Base-by-base conservation (phyloP, 352 stramenopile species). In the Phytopythium ostracodes region DNA sequence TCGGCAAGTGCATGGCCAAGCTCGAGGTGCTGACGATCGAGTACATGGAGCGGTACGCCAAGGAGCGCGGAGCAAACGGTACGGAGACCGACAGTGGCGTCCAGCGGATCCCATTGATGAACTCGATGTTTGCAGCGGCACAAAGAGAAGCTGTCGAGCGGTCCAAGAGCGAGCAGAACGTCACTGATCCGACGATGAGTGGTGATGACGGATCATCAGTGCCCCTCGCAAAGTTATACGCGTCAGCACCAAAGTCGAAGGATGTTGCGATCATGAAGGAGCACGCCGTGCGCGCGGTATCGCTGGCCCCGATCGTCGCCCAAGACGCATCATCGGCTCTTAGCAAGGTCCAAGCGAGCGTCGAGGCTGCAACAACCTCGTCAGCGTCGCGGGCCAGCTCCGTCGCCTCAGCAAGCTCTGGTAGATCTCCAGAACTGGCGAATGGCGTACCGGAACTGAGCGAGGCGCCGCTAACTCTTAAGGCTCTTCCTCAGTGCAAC, bases 1-100 rank as follows among this genome's bases (percentile, higher is more conserved):
- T 92, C 4, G 76, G 79, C 0, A 88, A 88, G 27, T 92, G 84
- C 61, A 88, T 92, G 76, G 79, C 79, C 8, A 92, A 92, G 38
- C 57, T 91, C 17, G 81, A 92, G 46, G 67, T 86, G 0, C 73
- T 89, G 0, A 68, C 71, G 43, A 56, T 70, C 2, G 61, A 69
- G 31, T 65, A 56, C 14, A 66, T 76, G 27, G 67, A 83, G 22
- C 24, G 24, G 9, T 60, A 40, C 20, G 18, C 29, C 18, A 60
- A 52, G 40, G 55, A 60, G 27, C 36, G 55, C 15, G 18, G 38
- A 15, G 11, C 20, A 31, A 14, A 7, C 20, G 33, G 7, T 25
- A 27, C 24, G 14, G 40, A 52, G 5, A 3, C 2, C 25, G 55
- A 29, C 20, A 31, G 47, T 14, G 24, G 24, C 22, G 20, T 36